Base-by-base conservation (phyloP, 139 green algal species). In the Nannochloris sp. region DNA sequence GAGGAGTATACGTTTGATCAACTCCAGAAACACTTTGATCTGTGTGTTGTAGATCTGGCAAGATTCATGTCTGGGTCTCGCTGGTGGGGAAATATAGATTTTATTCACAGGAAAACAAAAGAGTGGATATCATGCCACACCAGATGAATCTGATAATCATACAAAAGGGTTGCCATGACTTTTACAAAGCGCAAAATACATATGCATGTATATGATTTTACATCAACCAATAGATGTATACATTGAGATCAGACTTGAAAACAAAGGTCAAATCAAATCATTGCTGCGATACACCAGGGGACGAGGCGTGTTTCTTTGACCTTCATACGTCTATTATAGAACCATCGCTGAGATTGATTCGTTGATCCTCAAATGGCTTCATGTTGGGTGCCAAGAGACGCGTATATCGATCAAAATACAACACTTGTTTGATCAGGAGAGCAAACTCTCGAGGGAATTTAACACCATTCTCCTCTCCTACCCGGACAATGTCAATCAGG, bases 381-480 rank as follows among this genome's bases (percentile, higher is more conserved):
- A 88, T 29, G 17, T 70, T 57, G 2, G 82, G 91, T 9, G 92
- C 89, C 14, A 97, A 71, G 13, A 95, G 68, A 13, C 81, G 76
- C 2, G 85, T 89, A 74, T 96, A 98, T 20, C 92, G 73, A 70
- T 97, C 91, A 75, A 96, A 95, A 78, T 95, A 97, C 20, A 96
- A 67, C 16, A 70, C 95, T 78, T 98, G 92, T 82, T 99, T 99
- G 10, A 99, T 56, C 30, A 99, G 85, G 49, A 98, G 70, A 0
- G 83, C 92, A 74, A 97, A 96, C 71, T 95, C 87, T n/a, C 92
- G 67, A 0, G 91, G 92, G 63, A 97, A 95, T 48, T 77, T 72
- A 9, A 97, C 82, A 40, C 92, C 91, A 67, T 97, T 84, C 9
- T 66, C 70, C 66, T 99, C 93, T 0, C 83, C 87, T 17, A 94